These are phyloP conservation scores for Rhizopus stolonifer DNA, from an alignment of 371 early-diverging fungal genomes.

Conservation along the genomic window DNA sequence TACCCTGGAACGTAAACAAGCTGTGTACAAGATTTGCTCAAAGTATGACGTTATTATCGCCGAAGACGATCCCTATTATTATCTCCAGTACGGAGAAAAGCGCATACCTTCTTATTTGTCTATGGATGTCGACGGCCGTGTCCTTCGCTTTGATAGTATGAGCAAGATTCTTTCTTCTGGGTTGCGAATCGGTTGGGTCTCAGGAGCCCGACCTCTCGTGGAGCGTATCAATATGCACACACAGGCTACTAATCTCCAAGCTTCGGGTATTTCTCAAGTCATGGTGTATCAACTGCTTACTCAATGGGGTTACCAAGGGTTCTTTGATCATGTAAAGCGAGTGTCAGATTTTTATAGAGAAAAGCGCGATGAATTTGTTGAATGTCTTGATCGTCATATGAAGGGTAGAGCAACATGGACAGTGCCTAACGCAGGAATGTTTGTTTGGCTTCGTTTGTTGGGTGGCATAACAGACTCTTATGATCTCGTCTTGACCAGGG, in stretches of 20 bases:
- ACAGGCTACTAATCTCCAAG: conserved; percentile 70
- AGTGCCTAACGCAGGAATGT: conserved; percentile 78
- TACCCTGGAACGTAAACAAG: conserved; percentile 58
- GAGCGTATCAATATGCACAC: conserved; percentile 75
- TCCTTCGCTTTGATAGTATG: conserved; percentile 83
- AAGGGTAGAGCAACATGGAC: conserved; percentile 66
- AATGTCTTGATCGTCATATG: conserved; percentile 54
- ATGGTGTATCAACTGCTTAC: conserved; percentile 58
- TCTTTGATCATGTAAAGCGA: conserved; percentile 58
- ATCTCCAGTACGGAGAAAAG: conserved; percentile 47
- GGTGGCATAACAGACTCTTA: conserved; percentile 65
- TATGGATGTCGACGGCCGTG: conserved; percentile 77
- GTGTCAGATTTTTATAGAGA: conserved; percentile 65
- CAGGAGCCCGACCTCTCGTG: conserved; percentile 67
- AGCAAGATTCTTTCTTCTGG: conserved; percentile 82
- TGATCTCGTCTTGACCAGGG: conserved; percentile 64
- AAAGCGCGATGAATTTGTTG: conserved; percentile 62
- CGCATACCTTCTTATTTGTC: conserved; percentile 70
- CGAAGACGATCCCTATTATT: conserved; percentile 85
- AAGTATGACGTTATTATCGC: conserved; percentile 66
- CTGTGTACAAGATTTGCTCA: conserved; percentile 59
- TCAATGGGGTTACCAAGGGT: conserved; percentile 66
- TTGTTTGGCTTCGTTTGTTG: conserved; percentile 76
- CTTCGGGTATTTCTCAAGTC: conserved; percentile 73
- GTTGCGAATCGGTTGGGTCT: conserved; percentile 75